Conservation (phyloP, 345 rosid species). For the Gynandropsis gynandra region DNA sequence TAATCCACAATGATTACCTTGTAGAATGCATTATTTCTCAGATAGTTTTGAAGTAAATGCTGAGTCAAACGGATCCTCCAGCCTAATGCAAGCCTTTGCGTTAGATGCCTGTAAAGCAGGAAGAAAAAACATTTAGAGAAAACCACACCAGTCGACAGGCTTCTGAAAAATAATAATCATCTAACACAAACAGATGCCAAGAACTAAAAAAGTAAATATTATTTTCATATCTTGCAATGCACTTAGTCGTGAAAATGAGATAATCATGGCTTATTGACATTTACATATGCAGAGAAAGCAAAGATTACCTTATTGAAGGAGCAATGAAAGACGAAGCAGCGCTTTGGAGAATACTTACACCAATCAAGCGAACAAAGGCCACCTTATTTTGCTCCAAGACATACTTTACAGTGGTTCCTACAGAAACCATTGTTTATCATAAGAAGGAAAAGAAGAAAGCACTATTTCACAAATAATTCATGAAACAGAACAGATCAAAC, state of each 20-base stretch:
- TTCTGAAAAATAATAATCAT: constrained; percentile 5
- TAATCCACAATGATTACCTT: constrained; percentile 42
- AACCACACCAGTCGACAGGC: constrained; percentile 4
- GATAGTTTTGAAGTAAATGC: constrained; percentile 76
- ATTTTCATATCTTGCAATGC: constrained; percentile 1
- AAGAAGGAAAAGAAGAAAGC: background rate
- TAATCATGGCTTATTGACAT: background rate
- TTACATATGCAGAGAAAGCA: constrained; percentile 9
- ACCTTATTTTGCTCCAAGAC: constrained; percentile 95
- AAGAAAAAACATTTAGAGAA: constrained; percentile 7
- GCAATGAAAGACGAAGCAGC: constrained; percentile 91
- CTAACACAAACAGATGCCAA: background rate
- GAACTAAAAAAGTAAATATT: background rate
- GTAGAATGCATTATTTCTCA: constrained; percentile 93
- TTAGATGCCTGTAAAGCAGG: constrained; percentile 57
- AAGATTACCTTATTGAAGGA: constrained; percentile 73
- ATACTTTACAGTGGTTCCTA: constrained; percentile 93
- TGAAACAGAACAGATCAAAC: constrained; percentile 12
- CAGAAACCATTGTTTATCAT: constrained; percentile 20
- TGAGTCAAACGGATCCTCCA: constrained; percentile 95
- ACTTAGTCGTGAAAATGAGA: background rate
- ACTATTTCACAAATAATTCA: constrained; percentile 9
- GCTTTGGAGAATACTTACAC: constrained; percentile 88
- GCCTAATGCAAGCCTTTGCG: constrained; percentile 76
- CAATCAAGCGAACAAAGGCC: constrained; percentile 74